Conservation (phyloP, 2,329 filamentous ascomycete species). For the Sarocladium brachiariae region DNA sequence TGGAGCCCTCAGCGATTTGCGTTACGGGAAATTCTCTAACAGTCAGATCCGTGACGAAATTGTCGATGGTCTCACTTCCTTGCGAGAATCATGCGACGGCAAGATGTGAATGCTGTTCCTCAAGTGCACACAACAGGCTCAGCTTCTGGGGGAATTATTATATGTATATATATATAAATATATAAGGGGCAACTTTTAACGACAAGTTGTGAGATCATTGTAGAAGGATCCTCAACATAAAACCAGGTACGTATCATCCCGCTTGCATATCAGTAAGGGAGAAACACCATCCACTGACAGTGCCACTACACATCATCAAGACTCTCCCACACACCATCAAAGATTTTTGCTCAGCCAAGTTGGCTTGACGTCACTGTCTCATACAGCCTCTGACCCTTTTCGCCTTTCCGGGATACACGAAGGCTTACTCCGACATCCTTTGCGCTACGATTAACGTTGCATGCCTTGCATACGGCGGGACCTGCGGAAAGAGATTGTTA, state of each 20-base stretch:
- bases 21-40: conserved; percentile 70
- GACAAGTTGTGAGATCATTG: conserved; percentile 1
- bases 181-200: not conserved
- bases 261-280: not conserved
- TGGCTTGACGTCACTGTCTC: not conserved
- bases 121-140: not conserved
- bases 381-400: not conserved
- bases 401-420: not conserved
- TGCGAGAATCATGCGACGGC: conserved; percentile 53
- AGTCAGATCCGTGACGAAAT: conserved; percentile 58
- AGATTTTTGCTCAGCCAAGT: not conserved
- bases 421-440: not conserved
- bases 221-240: not conserved
- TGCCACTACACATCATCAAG: not conserved
- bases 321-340: not conserved
- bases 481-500: conserved; percentile 25
- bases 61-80: conserved; percentile 51
- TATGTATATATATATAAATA: not conserved
- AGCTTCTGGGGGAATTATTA: not conserved
- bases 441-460: too few relatives aligned
- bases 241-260: conserved; percentile 6
- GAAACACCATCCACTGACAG: not conserved
- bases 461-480: conserved; percentile 26
- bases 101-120: conserved; percentile 27
- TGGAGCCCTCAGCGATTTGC: conserved; percentile 71